Base-by-base conservation (phyloP, 352 stramenopile genomes). In the Pythium coloratum region DNA sequence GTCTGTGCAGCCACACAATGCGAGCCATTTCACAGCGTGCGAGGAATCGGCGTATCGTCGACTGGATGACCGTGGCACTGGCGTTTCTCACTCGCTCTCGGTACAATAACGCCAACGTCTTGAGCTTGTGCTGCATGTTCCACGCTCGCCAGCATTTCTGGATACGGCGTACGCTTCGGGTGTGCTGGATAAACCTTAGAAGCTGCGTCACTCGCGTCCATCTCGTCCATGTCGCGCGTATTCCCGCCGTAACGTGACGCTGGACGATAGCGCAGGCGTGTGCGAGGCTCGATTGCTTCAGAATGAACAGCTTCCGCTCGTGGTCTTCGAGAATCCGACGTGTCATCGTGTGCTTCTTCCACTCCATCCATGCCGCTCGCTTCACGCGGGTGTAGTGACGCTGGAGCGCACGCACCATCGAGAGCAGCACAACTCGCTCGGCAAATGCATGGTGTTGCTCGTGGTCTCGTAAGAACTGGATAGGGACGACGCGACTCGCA, bases 201-300 rank as follows among this genome's bases (percentile, higher is more conserved):
- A 14, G 32, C 2, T 64, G 32, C 34, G 57, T 72, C 1, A 36
- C 7, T 4, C 56, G 30, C 8, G 42, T 54, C 76, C 76, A 83
- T 2, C 55, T 32, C 3, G 16, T 12, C 2, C 73, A 33, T 3
- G 64, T 40, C 1, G 4, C 2, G 3, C 64, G 63, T 38, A 70
- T 51, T 4, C 69, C 49, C 2, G 62, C 6, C 7, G 67, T n/a
- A 28, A 79, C 44, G 16, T 76, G 75, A 6, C 65, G 58, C 65
- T 81, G 74, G 6, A 84, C 46, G 63, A 84, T 73, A 33, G 69
- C 74, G 28, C 64, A 80, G 30, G 76, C 76, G 47, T 80, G 74
- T 1, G 74, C 69, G 36, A 84, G 64, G 42, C 60, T 75, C 6
- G 69, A 68, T 28, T 81, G 74, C 7, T 63, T 66, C 10, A 55